Evolutionary conservation across 306 rosid genomes (phyloP).

Genomic region (Echinosophora koreensis): DNA sequence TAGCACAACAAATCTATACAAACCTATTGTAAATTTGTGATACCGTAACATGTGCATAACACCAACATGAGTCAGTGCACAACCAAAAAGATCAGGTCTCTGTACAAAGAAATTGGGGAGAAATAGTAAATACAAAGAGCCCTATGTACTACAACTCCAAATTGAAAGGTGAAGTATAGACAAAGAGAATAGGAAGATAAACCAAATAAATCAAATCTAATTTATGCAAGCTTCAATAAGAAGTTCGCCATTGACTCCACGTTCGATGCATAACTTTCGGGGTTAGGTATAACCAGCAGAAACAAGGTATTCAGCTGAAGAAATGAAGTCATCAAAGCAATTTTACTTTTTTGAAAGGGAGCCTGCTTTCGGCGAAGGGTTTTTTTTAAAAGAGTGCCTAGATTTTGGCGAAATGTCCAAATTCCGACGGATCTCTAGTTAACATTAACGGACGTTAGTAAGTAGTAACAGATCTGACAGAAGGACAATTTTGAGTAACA

Average conservation of each 20-base stretch:
- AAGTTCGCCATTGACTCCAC: constrained; percentile 98
- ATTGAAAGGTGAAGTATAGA: constrained; percentile 18
- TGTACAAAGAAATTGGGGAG: constrained; percentile 43
- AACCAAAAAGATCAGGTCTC: constrained; percentile 96
- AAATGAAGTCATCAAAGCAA: constrained; percentile 94
- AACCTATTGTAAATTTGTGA: constrained; percentile 96
- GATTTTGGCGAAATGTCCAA: no score
- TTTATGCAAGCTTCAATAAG: constrained; percentile 93
- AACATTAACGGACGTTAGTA: no score
- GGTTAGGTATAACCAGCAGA: constrained; percentile 86
- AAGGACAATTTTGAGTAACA: no score
- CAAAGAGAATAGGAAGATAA: neutral
- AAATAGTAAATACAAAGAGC: constrained; percentile 13
- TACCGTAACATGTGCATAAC: constrained; percentile 98
- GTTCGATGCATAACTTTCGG: constrained; percentile 87
- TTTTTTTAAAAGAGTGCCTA: no score
- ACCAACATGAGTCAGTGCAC: constrained; percentile 97
- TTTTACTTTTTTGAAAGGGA: constrained; percentile 88
- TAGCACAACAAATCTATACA: constrained; percentile 38
- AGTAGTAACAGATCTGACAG: no score
- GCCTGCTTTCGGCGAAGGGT: constrained; percentile 60
- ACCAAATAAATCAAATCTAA: constrained; percentile 58
- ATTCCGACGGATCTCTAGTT: no score
- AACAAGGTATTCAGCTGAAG: constrained; percentile 88
- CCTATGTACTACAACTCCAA: neutral